phyloP scores from a whole-genome alignment of 164 flowering plant species.

The Vitis rotundifolia region DNA sequence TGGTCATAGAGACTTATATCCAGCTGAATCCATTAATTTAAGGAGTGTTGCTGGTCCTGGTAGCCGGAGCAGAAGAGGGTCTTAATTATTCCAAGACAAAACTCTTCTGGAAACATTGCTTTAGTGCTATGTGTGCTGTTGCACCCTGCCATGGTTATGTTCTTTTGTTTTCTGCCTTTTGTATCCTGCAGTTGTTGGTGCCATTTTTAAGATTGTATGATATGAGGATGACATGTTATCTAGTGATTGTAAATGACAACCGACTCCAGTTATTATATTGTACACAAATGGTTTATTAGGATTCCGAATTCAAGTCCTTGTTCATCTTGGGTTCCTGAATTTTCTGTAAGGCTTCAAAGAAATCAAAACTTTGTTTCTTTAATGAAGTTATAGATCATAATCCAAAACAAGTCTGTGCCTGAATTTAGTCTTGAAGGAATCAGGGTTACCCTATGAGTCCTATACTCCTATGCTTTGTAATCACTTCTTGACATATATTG shows the following conservation, averaged over 20 bases:
- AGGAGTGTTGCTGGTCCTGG: conserved; percentile 40
- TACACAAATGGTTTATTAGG: not conserved
- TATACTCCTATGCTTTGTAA: no score
- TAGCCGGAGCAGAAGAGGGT: conserved; percentile 54
- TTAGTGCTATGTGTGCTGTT: conserved; percentile 1
- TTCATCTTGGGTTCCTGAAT: no score
- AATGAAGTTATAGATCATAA: no score
- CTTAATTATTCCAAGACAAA: conserved; percentile 13
- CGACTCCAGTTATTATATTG: conserved; percentile 2
- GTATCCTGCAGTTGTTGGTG: conserved; percentile 17
- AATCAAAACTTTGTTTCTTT: no score
- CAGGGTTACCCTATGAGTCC: no score
- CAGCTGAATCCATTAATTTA: conserved; percentile 25
- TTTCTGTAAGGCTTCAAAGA: no score
- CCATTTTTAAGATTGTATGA: conserved; percentile 20
- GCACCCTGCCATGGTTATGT: conserved; percentile 1
- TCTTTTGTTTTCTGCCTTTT: not conserved
- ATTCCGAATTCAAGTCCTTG: not conserved
- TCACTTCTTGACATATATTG: no score
- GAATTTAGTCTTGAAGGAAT: no score
- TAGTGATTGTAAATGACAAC: conserved; percentile 19
- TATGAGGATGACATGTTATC: conserved; percentile 8
- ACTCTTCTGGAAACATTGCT: conserved; percentile 2
- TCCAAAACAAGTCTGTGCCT: no score
- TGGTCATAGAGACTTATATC: conserved; percentile 45